Base-by-base conservation (phyloP, 352 stramenopile genomes). In the Phytophthora sp. region DNA sequence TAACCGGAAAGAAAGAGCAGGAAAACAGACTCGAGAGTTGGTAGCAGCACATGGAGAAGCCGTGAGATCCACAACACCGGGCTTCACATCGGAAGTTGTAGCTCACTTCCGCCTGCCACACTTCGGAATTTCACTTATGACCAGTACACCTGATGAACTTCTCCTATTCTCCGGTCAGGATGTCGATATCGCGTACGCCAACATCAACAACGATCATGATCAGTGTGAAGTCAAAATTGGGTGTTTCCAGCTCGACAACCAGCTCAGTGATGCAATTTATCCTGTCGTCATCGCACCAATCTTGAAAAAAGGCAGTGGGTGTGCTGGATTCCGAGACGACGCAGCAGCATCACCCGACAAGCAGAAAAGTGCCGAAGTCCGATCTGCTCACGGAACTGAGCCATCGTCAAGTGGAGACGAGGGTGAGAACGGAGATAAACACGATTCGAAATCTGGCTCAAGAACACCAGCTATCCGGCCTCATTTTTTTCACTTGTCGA, bases 191-290 rank as follows among this genome's bases (percentile, higher is more conserved):
- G 78, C 74, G 8, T 93, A 90, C 35, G 80, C 76, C 2, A 87
- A 88, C 27, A 80, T 80, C 1, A 73, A 83, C 35, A 79, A 85
- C 24, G 84, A 94, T 31, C 84, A 96, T 39, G 85, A 94, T 45
- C 79, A 93, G 50, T 84, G 90, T 21, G 89, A 96, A 63, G 62
- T 95, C 35, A 93, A 93, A 47, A 80, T 96, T 23, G 78, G 84
- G 4, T 88, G 79, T 18, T 84, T 96, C 33, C 88, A 96, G 67
- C 77, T 95, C 0, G 89, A 95, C 47, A 96, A 94, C 31, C 88
- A 96, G 39, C 66, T 93, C 9, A 74, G 66, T 23, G 81, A 77
- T 2, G 84, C 89, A 3, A 75, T 93, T 26, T 95, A 94, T 45
- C 88, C 89, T 3, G 88, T 96, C 8, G 76, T 94, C 2, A 92